Conservation (phyloP, 371 early-diverging fungal species). For the Circinella minor region DNA sequence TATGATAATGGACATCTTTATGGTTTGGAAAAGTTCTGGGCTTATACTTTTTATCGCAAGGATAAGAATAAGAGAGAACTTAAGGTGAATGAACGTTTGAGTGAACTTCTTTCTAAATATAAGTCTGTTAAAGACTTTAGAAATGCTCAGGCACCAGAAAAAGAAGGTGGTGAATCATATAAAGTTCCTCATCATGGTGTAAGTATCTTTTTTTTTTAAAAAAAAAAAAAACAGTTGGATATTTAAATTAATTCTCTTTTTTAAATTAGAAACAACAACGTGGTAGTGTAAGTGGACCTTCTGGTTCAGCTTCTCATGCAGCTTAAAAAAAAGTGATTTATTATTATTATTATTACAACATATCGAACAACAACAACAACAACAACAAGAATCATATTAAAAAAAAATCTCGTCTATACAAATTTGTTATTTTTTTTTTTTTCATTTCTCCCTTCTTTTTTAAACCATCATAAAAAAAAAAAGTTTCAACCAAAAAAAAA, state of each 20-base stretch:
- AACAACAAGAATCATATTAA: too few species aligned
- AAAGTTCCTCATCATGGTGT: constrained; percentile 53
- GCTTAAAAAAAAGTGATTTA: too few species aligned
- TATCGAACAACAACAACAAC: too few species aligned
- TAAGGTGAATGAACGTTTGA: constrained; percentile 67
- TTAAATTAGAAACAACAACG: constrained; percentile 35
- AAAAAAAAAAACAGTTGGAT: too few species aligned
- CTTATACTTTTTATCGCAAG: constrained; percentile 89
- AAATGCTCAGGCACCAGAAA: constrained; percentile 40
- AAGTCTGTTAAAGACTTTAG: constrained; percentile 78
- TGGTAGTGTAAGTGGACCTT: constrained; percentile 49
- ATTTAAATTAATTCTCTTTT: neutral
- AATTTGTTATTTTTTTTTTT: too few species aligned
- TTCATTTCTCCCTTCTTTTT: too few species aligned
- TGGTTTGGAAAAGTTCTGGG: constrained; percentile 97
- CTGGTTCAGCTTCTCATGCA: constrained; percentile 20
- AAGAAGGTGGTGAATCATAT: constrained; percentile 35
- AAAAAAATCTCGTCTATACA: too few species aligned
- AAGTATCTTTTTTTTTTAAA: constrained; percentile 35
- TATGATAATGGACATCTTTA: constrained; percentile 79
- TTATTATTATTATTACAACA: neutral
- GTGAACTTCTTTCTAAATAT: constrained; percentile 65
- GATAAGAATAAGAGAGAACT: constrained; percentile 78
- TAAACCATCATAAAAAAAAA: too few species aligned
- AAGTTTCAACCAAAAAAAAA: too few species aligned